phyloP scores from a whole-genome alignment of 108 stramenopile species.

The Conticribra weissflogii region DNA sequence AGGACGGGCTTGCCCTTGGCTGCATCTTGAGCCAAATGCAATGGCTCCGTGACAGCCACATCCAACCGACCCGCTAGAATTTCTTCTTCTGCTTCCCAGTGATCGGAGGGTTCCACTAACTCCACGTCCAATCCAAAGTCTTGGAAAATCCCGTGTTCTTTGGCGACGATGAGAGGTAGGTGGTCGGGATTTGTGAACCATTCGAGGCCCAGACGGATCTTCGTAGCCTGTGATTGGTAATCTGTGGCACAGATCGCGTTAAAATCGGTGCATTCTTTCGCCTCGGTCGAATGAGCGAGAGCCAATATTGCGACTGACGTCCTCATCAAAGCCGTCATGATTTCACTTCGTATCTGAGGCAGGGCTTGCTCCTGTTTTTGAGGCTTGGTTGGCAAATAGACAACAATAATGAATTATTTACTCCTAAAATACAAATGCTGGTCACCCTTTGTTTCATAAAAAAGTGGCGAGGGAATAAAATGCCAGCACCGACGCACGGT shows the following conservation, averaged over 20 bases:
- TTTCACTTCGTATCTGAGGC: too few relatives aligned
- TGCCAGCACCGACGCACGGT: too few relatives aligned
- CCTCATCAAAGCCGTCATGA: too few relatives aligned
- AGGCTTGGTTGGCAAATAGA: too few relatives aligned
- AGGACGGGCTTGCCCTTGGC: slow-evolving; percentile 49
- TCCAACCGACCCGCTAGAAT: slow-evolving; percentile 55
- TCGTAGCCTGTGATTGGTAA: background rate
- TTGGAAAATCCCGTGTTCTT: slow-evolving; percentile 51
- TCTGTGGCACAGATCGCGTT: background rate
- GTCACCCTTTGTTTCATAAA: too few relatives aligned
- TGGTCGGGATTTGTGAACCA: slow-evolving; percentile 65
- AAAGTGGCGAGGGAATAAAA: too few relatives aligned
- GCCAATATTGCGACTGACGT: background rate
- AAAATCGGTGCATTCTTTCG: background rate
- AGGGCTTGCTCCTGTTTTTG: too few relatives aligned
- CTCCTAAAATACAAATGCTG: too few relatives aligned
- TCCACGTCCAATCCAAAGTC: slow-evolving; percentile 44
- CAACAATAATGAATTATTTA: too few relatives aligned
- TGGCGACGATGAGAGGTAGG: slow-evolving; percentile 53
- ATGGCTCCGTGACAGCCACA: slow-evolving; percentile 59
- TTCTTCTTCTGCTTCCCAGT: slow-evolving; percentile 70
- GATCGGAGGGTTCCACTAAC: slow-evolving; percentile 57
- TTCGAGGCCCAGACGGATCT: slow-evolving; percentile 51
- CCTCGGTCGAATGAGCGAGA: background rate
- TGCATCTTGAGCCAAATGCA: slow-evolving; percentile 61